A percentile compares a stretch with the other conserved stretches of the same genome.
These are phyloP conservation scores for Simmondsia chinensis DNA, from an alignment of 148 eudicot species.

Conservation along the genomic window DNA sequence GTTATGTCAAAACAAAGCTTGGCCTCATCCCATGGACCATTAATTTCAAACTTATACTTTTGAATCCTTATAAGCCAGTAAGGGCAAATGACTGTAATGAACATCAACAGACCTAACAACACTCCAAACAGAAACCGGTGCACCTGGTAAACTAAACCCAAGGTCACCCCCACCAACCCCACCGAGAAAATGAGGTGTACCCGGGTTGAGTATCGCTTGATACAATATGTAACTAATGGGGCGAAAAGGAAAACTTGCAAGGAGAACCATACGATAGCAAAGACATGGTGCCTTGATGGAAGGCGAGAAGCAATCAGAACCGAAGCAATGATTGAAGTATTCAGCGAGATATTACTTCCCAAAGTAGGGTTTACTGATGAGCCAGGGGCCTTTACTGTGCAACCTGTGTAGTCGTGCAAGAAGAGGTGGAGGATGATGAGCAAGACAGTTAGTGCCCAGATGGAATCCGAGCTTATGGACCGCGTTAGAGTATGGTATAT, in stretches of 20 bases:
- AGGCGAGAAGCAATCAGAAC: slow-evolving; percentile 93
- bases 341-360: slow-evolving; percentile 65
- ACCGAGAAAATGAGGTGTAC: slow-evolving; percentile 63
- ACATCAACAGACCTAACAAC: slow-evolving; percentile 48
- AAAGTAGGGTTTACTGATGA: slow-evolving; percentile 46
- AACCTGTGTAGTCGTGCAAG: slow-evolving; percentile 83
- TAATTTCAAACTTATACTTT: slow-evolving; percentile 87
- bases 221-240: slow-evolving; percentile 64
- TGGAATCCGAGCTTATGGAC: slow-evolving; percentile 85
- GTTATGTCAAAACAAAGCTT: slow-evolving; percentile 79
- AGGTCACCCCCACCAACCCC: slow-evolving; percentile 47
- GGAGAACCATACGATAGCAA: slow-evolving; percentile 73
- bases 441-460: slow-evolving; percentile 65
- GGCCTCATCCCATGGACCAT: slow-evolving; percentile 99
- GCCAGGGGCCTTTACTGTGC: slow-evolving; percentile 66
- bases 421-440: slow-evolving; percentile 80
- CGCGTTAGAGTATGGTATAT: slow-evolving; percentile 92
- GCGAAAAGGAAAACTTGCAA: slow-evolving; percentile 90
- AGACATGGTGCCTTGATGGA: slow-evolving; percentile 84
- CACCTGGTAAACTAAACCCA: slow-evolving; percentile 42
- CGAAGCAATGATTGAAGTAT: slow-evolving; percentile 91
- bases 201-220: slow-evolving; percentile 63
- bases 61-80: slow-evolving; percentile 91
- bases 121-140: slow-evolving; percentile 54
- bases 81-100: slow-evolving; percentile 73